phyloP scores from a whole-genome alignment of 2,329 filamentous ascomycete species.

The Amesomyces nigricolor region DNA sequence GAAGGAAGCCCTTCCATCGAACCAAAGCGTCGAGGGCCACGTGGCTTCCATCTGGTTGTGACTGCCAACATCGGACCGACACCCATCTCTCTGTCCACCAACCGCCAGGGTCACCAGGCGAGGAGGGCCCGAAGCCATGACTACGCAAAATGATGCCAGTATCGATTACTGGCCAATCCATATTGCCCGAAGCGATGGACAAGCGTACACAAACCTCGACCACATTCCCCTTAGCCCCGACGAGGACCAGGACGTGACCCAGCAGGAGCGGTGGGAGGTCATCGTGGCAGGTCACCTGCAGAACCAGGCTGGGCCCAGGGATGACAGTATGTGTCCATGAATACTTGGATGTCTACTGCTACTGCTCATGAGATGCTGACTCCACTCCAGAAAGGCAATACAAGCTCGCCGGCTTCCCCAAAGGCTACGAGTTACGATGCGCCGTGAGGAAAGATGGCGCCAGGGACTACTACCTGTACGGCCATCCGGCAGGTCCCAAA shows the following conservation, averaged over 20 bases:
- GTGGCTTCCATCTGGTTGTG: background rate
- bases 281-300: conserved; percentile 25
- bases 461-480: conserved; percentile 46
- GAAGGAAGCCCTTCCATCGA: background rate
- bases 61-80: background rate
- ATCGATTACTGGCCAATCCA: conserved; percentile 31
- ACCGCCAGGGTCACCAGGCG: background rate
- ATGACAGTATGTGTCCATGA: conserved; percentile 22
- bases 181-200: conserved; percentile 42
- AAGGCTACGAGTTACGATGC: conserved; percentile 27
- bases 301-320: conserved; percentile 20
- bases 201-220: conserved; percentile 29
- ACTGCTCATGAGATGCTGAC: conserved; percentile 5
- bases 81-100: background rate
- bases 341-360: background rate
- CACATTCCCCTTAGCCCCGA: conserved; percentile 23
- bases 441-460: conserved; percentile 33
- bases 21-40: background rate
- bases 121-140: conserved; percentile 8
- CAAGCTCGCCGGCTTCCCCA: conserved; percentile 25
- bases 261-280: conserved; percentile 26
- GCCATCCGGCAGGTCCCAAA: conserved; percentile 44
- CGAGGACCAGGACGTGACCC: conserved; percentile 30
- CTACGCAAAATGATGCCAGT: conserved; percentile 12
- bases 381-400: conserved; percentile 20